Percentiles rank a stretch among this genome's conserved stretches.
Evolutionary conservation across 768 basidiomycete species (phyloP).

Genomic region (Collybia nuda): DNA sequence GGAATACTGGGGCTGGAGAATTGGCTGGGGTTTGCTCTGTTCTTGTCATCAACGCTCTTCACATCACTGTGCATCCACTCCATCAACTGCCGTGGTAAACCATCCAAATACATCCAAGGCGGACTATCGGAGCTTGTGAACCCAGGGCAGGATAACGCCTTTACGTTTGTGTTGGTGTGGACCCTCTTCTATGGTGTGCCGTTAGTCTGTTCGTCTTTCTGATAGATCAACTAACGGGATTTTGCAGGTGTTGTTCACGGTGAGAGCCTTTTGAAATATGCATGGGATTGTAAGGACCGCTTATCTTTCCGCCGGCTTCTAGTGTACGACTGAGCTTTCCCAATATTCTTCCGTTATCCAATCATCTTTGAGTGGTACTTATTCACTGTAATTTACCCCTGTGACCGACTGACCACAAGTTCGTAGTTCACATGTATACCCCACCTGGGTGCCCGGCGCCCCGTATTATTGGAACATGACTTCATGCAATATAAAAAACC

Average conservation of each 20-base stretch:
- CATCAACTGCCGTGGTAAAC: constrained; percentile 70
- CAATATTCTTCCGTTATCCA: constrained; percentile 1
- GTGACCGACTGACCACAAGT: too few species aligned
- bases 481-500: too few species aligned
- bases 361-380: too few species aligned
- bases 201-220: constrained; percentile 1
- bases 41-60: constrained; percentile 64
- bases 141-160: constrained; percentile 87
- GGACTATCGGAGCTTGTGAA: constrained; percentile 71
- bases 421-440: too few species aligned
- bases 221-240: constrained; percentile 1
- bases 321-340: constrained; percentile 21
- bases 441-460: too few species aligned
- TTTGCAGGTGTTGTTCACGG: constrained; percentile 48
- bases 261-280: constrained; percentile 21
- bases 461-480: too few species aligned
- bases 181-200: constrained; percentile 86
- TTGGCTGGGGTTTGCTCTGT: constrained; percentile 78
- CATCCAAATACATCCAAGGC: constrained; percentile 60
- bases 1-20: constrained; percentile 90
- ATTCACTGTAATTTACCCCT: too few species aligned
- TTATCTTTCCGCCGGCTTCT: constrained; percentile 11
- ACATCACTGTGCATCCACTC: constrained; percentile 64
- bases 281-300: neutral
- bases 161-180: constrained; percentile 92